Evolutionary conservation across 1,284 basidiomycete species (phyloP), one percentile per base, ranked within the genome.

Genomic region (Singerocomus inundabilis): DNA sequence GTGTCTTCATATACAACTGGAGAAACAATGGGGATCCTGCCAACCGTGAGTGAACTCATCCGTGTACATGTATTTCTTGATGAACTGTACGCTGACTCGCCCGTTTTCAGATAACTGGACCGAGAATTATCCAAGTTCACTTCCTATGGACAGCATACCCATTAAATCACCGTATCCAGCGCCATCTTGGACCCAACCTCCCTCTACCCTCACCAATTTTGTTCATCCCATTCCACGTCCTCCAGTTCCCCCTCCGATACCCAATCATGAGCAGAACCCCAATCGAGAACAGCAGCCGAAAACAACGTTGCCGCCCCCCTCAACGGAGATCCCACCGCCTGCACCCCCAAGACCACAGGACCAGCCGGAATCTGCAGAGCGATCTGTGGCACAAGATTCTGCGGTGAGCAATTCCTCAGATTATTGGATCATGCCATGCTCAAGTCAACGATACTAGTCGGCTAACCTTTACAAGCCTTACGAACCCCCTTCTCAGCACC

Each of bases 1-100:
- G 49, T 6, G 53, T 64, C 8, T 66, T 70, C 36, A 29, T 61
- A 18, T 66, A 69, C 34, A 68, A 69, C 42, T 66, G 63, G 65
- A 52, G 46, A 25, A 56, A 60, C n/a, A 60, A 66, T 2, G 67
- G 64, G 5, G 66, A 66, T 33, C 67, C 67, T 31, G 48, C 54
- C 28, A 64, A 58, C 29, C 64, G 67, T 69, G 31, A 52, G 67
- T 62, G 12, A 10, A 39, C 15, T 10, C 12, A 2, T 32, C n/a
- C 1, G 10, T 31, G 13, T 6, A 7, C 35, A 6, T 2, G 21
- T 24, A 18, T 13, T 31, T 25, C n/a, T 35, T 25, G 44, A 15
- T 30, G 35, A 24, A 25, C 24, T 12, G 24, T 44, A 5, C 2
- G 7, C 33, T 53, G 37, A 54, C 37, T 0, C 26, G 4, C 24